Conservation (phyloP, 2,329 filamentous ascomycete species). For the Magnaporthiopsis incrustans region DNA sequence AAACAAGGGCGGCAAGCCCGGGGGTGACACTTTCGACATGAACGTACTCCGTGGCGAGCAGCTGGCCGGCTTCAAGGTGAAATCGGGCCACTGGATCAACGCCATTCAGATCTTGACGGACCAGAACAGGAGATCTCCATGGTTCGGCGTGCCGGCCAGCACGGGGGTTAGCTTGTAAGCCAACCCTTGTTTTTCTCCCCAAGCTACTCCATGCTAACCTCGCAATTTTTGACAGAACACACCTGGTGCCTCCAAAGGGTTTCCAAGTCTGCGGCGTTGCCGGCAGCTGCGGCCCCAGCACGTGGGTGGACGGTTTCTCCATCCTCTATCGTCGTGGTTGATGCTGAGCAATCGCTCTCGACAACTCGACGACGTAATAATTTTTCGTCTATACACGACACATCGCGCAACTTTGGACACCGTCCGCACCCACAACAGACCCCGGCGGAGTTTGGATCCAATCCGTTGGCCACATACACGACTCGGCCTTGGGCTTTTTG, state of each 20-base stretch:
- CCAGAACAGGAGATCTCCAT: constrained; percentile 72
- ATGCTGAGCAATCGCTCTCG: not conserved
- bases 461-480: not conserved
- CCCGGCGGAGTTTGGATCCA: not conserved
- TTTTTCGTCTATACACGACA: not conserved
- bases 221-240: constrained; percentile 51
- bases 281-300: constrained; percentile 56
- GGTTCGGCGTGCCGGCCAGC: constrained; percentile 75
- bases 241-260: constrained; percentile 78
- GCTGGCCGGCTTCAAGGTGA: constrained; percentile 76
- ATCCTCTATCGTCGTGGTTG: constrained; percentile 41
- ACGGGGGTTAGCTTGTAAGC: constrained; percentile 54
- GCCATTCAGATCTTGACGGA: constrained; percentile 86
- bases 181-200: not conserved
- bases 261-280: constrained; percentile 84
- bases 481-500: no score
- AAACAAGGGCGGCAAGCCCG: constrained; percentile 61
- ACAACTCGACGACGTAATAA: not conserved
- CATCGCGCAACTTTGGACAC: not conserved
- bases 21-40: constrained; percentile 68
- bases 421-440: not conserved
- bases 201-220: constrained; percentile 18
- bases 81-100: constrained; percentile 77
- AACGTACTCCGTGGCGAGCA: constrained; percentile 80
- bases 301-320: constrained; percentile 80